A percentile compares a stretch with the other conserved stretches of the same genome.
phyloP scores from a whole-genome alignment of 805 yeast genomes.

The Saccharomycopsis synnaedendra region DNA sequence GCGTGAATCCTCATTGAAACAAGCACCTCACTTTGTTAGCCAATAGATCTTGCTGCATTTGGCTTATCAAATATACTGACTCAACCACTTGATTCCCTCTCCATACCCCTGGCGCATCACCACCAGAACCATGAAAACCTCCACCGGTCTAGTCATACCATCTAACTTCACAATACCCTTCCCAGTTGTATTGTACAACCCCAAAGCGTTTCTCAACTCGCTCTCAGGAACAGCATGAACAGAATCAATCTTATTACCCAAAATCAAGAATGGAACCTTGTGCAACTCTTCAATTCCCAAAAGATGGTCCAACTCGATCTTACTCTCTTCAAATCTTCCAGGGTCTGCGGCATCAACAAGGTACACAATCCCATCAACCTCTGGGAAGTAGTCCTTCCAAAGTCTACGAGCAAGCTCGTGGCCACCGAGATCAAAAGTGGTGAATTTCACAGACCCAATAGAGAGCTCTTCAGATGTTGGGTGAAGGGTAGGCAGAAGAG shows the following conservation, averaged over 20 bases:
- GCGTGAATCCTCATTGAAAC: too few species aligned
- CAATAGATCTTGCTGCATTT: neutral
- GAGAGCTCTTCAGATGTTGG: constrained; percentile 98
- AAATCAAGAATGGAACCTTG: constrained; percentile 81
- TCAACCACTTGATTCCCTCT: constrained; percentile 96
- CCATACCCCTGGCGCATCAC: constrained; percentile 99
- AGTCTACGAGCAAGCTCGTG: constrained; percentile 98
- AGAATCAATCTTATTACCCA: constrained; percentile 95
- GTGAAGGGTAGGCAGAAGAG: constrained; percentile 94
- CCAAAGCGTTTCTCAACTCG: constrained; percentile 83
- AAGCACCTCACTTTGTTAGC: neutral
- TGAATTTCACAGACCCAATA: constrained; percentile 91
- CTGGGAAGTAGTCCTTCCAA: constrained; percentile 99
- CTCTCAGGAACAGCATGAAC: constrained; percentile 91
- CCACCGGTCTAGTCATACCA: constrained; percentile 79
- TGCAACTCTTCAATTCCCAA: constrained; percentile 86
- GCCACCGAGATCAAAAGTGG: constrained; percentile 98
- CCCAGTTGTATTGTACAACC: constrained; percentile 84
- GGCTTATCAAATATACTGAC: constrained; percentile 66
- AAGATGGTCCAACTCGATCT: constrained; percentile 87
- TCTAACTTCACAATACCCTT: constrained; percentile 61
- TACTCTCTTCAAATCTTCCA: constrained; percentile 88
- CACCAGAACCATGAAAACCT: constrained; percentile 94
- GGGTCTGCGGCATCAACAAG: constrained; percentile 96
- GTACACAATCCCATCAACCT: constrained; percentile 94